Conservation (phyloP, 176 grass and related monocot species). For the Oryza brachyantha region DNA sequence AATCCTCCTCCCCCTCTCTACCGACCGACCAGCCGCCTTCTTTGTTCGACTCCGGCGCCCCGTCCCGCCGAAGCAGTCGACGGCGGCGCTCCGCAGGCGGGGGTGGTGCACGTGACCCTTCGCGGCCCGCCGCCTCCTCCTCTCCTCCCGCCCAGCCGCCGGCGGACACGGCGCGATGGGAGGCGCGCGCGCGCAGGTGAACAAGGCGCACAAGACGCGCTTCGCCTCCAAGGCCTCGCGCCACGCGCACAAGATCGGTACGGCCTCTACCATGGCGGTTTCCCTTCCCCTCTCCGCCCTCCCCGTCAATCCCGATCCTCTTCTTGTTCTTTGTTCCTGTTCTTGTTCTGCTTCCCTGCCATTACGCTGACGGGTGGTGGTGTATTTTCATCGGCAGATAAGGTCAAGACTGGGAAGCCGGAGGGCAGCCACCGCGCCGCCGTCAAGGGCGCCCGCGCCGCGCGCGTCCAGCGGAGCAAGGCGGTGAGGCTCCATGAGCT, state of each 20-base stretch:
- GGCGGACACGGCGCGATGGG: slow-evolving; percentile 42
- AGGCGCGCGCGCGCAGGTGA: slow-evolving; percentile 67
- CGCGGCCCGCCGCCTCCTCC: not conserved
- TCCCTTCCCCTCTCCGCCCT: not conserved
- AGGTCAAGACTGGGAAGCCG: slow-evolving; percentile 53
- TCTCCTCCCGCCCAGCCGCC: not conserved
- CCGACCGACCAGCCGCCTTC: not conserved
- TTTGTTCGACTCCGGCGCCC: too few species aligned
- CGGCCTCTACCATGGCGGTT: not conserved
- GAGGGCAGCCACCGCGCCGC: slow-evolving; percentile 44
- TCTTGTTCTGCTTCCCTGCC: too few species aligned
- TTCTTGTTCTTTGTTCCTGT: too few species aligned
- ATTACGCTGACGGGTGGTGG: not conserved
- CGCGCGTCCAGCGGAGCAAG: slow-evolving; percentile 83
- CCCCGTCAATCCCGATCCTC: not conserved
- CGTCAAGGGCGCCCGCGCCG: slow-evolving; percentile 63
- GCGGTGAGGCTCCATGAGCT: slow-evolving; percentile 43
- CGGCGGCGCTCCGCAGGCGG: too few species aligned
- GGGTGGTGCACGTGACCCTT: too few species aligned
- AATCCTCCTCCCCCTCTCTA: not conserved
- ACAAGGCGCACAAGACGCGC: slow-evolving; percentile 90
- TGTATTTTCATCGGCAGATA: slow-evolving; percentile 42
- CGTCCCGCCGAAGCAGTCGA: not conserved
- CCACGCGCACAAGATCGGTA: slow-evolving; percentile 62
- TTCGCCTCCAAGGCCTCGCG: slow-evolving; percentile 88